Evolutionary conservation across 257 asterid species (phyloP).

Genomic region (Osmanthus fragrans): DNA sequence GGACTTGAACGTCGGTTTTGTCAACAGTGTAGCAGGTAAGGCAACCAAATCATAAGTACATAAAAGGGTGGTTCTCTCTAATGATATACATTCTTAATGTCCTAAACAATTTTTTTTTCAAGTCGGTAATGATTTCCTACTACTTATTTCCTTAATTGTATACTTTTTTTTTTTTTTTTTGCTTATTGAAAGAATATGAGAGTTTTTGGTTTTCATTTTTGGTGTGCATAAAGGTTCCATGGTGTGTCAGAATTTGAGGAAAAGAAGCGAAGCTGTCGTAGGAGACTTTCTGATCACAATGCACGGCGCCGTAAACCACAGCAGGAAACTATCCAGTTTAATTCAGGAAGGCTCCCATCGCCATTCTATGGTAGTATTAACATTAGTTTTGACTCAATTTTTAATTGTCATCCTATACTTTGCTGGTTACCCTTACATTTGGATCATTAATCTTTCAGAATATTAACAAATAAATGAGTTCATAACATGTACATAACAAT

Average conservation of each 20-base stretch:
- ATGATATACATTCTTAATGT: too few species aligned
- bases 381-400: not conserved
- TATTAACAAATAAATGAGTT: not conserved
- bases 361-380: constrained; percentile 58
- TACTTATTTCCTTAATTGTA: not conserved
- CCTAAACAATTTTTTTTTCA: not conserved
- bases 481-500: not conserved
- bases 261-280: constrained; percentile 91
- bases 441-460: not conserved
- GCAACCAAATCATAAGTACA: not conserved
- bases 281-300: constrained; percentile 90
- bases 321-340: constrained; percentile 66
- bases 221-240: constrained; percentile 70
- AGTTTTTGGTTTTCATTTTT: not conserved
- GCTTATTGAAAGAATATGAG: not conserved
- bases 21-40: constrained; percentile 96
- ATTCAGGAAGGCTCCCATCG: constrained; percentile 56
- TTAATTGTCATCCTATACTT: not conserved
- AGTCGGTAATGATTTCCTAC: not conserved
- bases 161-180: not conserved
- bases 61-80: too few species aligned
- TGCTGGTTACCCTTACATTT: not conserved
- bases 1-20: constrained; percentile 87
- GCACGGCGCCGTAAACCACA: constrained; percentile 91
- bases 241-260: constrained; percentile 79